Conservation (phyloP, 805 yeast species). For the Teunomyces gatunensis region DNA sequence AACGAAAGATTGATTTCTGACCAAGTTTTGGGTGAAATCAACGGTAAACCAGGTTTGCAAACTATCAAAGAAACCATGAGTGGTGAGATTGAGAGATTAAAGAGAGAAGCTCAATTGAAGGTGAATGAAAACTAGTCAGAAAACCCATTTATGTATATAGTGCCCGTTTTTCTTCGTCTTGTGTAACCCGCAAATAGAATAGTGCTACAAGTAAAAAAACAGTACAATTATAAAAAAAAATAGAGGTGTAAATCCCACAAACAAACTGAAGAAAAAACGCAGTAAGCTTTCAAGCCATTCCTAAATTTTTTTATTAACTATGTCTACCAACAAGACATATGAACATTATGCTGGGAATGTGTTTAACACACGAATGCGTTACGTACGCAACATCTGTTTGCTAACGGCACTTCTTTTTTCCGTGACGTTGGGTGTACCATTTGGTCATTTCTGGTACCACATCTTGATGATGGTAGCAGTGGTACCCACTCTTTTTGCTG, state of each 20-base stretch:
- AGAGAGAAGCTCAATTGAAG: conserved; percentile 35
- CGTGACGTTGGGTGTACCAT: conserved; percentile 25
- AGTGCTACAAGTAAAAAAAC: neutral
- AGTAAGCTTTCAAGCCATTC: neutral
- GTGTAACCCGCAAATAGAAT: neutral
- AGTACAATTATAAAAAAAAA: neutral
- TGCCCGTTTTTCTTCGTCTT: neutral
- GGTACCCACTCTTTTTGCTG: conserved; percentile 30
- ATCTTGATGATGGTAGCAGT: conserved; percentile 20
- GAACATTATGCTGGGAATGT: conserved; percentile 28
- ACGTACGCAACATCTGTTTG: conserved; percentile 29
- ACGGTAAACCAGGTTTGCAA: conserved; percentile 42
- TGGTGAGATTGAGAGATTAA: conserved; percentile 36
- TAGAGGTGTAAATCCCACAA: neutral
- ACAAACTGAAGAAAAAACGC: neutral
- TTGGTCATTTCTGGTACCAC: conserved; percentile 31
- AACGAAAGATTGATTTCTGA: conserved; percentile 37
- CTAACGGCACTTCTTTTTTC: conserved; percentile 26
- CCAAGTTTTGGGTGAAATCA: conserved; percentile 37
- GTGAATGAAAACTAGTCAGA: conserved; percentile 18
- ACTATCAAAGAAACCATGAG: conserved; percentile 36
- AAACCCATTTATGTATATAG: conserved; percentile 4
- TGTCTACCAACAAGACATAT: conserved; percentile 15
- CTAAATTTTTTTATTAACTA: neutral
- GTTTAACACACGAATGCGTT: conserved; percentile 32